A percentile compares a stretch with the other conserved stretches of the same genome.
Conservation (phyloP, 768 basidiomycete species). For the Termitomyces titanicus region DNA sequence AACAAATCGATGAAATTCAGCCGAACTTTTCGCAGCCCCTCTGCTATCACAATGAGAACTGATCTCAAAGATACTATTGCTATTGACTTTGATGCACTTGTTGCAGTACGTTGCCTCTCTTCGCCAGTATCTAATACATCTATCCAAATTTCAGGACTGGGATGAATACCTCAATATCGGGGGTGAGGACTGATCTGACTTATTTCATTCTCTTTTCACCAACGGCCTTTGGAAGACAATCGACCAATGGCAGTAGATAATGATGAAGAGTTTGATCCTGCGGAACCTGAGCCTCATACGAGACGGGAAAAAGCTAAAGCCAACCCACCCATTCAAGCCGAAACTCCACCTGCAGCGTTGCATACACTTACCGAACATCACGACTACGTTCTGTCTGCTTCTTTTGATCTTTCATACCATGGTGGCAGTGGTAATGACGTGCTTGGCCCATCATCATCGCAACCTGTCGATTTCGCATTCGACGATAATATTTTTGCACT, state of each 20-base stretch:
- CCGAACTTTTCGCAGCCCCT: constrained; percentile 30
- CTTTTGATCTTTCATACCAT: constrained; percentile 60
- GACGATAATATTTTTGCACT: constrained; percentile 50
- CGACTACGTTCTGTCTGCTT: constrained; percentile 61
- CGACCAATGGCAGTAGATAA: constrained; percentile 23
- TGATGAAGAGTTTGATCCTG: constrained; percentile 53
- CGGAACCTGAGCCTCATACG: constrained; percentile 13
- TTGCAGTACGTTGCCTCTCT: constrained; percentile 40
- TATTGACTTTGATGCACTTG: constrained; percentile 63
- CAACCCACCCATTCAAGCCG: constrained; percentile 27
- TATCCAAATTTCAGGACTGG: constrained; percentile 44
- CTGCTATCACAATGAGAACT: constrained; percentile 47
- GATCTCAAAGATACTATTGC: constrained; percentile 47
- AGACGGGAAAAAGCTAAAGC: constrained; percentile 16
- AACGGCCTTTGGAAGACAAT: background rate
- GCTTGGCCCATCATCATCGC: constrained; percentile 51
- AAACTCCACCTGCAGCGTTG: constrained; percentile 45
- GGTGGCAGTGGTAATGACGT: constrained; percentile 26
- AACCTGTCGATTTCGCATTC: constrained; percentile 43
- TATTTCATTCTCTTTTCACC: background rate
- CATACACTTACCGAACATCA: constrained; percentile 74
- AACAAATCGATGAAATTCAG: background rate
- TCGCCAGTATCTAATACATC: background rate
- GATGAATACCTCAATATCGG: constrained; percentile 54
- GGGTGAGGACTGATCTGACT: constrained; percentile 26